Conservation (phyloP, 768 basidiomycete genomes). For the Boletus eberwhitei region DNA sequence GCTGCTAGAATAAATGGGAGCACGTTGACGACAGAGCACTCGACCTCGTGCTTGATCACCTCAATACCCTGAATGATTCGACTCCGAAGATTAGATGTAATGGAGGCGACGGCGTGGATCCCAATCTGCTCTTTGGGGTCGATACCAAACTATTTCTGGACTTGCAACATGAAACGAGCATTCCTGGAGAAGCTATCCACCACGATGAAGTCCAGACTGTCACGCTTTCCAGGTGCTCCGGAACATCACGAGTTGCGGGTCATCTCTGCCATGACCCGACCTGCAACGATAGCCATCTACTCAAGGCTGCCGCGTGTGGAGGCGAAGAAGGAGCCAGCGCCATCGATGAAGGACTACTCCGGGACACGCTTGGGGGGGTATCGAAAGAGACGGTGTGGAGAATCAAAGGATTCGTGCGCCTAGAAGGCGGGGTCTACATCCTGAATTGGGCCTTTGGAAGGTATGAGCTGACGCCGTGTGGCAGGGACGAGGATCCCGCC, state of each 20-base stretch:
- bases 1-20: slow-evolving; percentile 83
- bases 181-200: slow-evolving; percentile 37
- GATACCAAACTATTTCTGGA: slow-evolving; percentile 73
- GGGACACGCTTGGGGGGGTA: slow-evolving; percentile 46
- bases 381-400: slow-evolving; percentile 73
- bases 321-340: slow-evolving; percentile 17
- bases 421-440: slow-evolving; percentile 47
- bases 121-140: slow-evolving; percentile 81
- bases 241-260: slow-evolving; percentile 12
- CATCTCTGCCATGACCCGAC: slow-evolving; percentile 15
- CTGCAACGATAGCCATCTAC: slow-evolving; percentile 1
- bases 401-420: slow-evolving; percentile 81
- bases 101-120: slow-evolving; percentile 65
- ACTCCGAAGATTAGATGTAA: slow-evolving; percentile 81
- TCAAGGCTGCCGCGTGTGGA: not conserved
- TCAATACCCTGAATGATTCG: slow-evolving; percentile 83
- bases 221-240: slow-evolving; percentile 52
- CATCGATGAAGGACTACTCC: slow-evolving; percentile 39
- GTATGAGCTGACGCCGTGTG: slow-evolving; percentile 55
- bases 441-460: slow-evolving; percentile 96
- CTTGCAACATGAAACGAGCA: not conserved
- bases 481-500: slow-evolving; percentile 20
- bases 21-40: slow-evolving; percentile 72
- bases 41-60: slow-evolving; percentile 82
- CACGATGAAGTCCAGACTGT: slow-evolving; percentile 86